A percentile compares a stretch with the other conserved stretches of the same genome.
phyloP scores from a whole-genome alignment of 257 asterid genomes.

The Solanum dulcamara region DNA sequence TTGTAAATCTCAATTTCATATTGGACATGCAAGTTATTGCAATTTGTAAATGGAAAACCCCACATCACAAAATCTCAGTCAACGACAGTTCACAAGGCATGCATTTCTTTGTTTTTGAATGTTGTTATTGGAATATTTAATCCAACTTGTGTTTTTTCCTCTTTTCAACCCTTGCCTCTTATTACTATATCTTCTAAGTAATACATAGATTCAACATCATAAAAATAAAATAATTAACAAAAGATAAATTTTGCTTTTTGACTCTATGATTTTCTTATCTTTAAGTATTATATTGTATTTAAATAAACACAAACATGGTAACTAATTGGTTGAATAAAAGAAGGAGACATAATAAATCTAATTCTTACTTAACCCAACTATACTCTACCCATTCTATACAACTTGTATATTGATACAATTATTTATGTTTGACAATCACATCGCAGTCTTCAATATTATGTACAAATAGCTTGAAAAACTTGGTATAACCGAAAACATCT shows the following conservation, averaged over 20 bases:
- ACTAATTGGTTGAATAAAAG: background rate
- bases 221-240: background rate
- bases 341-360: background rate
- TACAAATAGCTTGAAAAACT: too few relatives aligned
- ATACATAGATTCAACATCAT: background rate
- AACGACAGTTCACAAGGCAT: background rate
- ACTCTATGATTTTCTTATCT: background rate
- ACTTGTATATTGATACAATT: background rate
- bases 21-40: background rate
- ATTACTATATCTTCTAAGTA: background rate
- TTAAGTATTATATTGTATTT: background rate
- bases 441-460: too few relatives aligned
- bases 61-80: background rate
- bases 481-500: too few relatives aligned
- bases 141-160: background rate
- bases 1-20: background rate
- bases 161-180: background rate
- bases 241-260: background rate
- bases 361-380: background rate
- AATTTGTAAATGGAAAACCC: background rate
- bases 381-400: background rate
- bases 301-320: background rate
- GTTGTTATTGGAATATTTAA: background rate
- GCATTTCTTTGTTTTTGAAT: background rate
- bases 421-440: background rate